Base-by-base conservation (phyloP, 805 yeast genomes). In the Ogataea pini region DNA sequence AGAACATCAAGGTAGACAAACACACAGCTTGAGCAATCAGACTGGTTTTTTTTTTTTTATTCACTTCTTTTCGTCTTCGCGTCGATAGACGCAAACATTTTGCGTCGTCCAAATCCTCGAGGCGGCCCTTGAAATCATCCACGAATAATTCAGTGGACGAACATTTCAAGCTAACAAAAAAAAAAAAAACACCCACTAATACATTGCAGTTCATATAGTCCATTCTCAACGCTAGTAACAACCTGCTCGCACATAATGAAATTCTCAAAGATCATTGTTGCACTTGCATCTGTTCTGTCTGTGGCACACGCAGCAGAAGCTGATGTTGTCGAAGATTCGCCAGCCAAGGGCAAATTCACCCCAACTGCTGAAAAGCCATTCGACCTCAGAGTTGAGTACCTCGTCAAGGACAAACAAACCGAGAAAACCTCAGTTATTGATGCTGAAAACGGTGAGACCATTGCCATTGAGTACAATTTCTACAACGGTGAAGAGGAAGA, bases 401-500 rank as follows among this genome's bases (percentile, higher is more conserved):
- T 61, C 10, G 67, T 85, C 48, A 64, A 71, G 41, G 83, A 75
- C 52, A 69, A 62, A 46, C 78, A 79, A 34, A 27, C 52, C 4
- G 57, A 61, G 7, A 60, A 70, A 4, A 57, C 71, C 17, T 78
- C 72, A 22, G 69, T 77, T 19, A 71, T 77, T 60, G 65, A 71
- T 51, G 61, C 75, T 25, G 54, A 48, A 49, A 77, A 78, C 55
- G 84, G 84, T 27, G 85, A 85, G 32, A 69, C 72, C 22, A 65
- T 80, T 31, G 66, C 80, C 2, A 61, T 86, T 46, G 67, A 65
- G 17, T 85, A 82, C 63, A 66, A 72, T 7, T 73, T 85, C 50
- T 58, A 64, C 42, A 85, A 85, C 61, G 67, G 73, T 31, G 86
- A 83, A 54, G 77, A 76, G 6, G 66, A 61, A 13, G 73, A 73